Conservation (phyloP, 768 basidiomycete species). For the Lactarius akahatsu region DNA sequence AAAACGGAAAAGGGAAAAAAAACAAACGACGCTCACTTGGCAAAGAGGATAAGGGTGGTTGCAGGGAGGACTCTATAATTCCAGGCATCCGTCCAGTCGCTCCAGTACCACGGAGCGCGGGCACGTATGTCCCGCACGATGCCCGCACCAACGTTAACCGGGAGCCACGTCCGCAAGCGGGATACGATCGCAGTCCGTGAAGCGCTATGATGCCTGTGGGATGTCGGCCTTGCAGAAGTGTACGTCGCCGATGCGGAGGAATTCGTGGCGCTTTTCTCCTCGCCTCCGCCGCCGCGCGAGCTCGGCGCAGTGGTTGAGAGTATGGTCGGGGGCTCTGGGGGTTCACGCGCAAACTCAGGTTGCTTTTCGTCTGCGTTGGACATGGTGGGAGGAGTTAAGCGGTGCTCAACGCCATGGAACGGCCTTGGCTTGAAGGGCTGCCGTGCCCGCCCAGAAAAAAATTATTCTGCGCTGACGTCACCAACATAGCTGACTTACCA, state of each 20-base stretch:
- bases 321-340: not conserved
- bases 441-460: too few species aligned
- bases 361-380: not conserved
- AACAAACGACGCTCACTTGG: conserved; percentile 54
- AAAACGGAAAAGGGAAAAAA: not conserved
- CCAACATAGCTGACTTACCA: not conserved
- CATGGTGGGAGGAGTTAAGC: not conserved
- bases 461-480: not conserved
- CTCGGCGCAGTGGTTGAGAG: not conserved
- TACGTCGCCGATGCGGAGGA: not conserved
- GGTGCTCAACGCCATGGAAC: too few species aligned
- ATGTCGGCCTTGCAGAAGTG: not conserved
- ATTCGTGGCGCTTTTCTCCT: not conserved
- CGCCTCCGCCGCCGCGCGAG: not conserved
- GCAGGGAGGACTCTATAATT: conserved; percentile 89
- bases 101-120: conserved; percentile 74
- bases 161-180: not conserved
- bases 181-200: not conserved
- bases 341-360: not conserved
- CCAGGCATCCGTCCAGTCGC: conserved; percentile 91
- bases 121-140: conserved; percentile 57
- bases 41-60: conserved; percentile 81
- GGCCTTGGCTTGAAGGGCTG: too few species aligned
- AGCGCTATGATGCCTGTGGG: not conserved
- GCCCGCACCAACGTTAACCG: conserved; percentile 21